Evolutionary conservation across 1,139 yeast genomes (phyloP).

Genomic region (Yamadazyma atmosphaerica): DNA sequence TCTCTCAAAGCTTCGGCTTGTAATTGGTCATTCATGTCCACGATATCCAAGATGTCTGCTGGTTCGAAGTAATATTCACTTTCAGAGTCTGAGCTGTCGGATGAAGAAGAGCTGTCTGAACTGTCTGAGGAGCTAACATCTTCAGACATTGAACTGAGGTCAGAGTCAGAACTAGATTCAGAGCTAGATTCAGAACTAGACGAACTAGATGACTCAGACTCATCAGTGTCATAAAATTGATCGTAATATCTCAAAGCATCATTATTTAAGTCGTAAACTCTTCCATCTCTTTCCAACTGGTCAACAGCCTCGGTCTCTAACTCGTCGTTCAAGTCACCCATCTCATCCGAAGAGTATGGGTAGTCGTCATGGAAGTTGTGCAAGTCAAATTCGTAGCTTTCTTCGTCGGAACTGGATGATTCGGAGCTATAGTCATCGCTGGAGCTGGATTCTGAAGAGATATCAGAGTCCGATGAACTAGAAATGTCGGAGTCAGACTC

Average conservation of each 20-base stretch:
- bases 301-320: conserved; percentile 37
- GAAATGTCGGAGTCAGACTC: conserved; percentile 5
- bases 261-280: conserved; percentile 40
- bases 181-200: conserved; percentile 5
- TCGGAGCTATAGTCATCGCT: conserved; percentile 4
- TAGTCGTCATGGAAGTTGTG: conserved; percentile 14
- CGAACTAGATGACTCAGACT: not conserved
- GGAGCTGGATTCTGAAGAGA: conserved; percentile 12
- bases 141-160: not conserved
- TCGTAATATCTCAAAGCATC: conserved; percentile 43
- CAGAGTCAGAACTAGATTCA: not conserved
- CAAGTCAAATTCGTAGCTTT: conserved; percentile 18
- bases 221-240: conserved; percentile 7
- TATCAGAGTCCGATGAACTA: conserved; percentile 11
- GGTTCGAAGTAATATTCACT: conserved; percentile 24
- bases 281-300: conserved; percentile 35
- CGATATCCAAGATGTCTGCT: conserved; percentile 32
- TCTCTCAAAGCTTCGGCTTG: conserved; percentile 31
- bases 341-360: conserved; percentile 14
- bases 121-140: not conserved
- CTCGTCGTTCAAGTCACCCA: conserved; percentile 39
- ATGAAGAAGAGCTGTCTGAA: conserved; percentile 5
- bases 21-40: conserved; percentile 37
- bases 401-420: conserved; percentile 10
- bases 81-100: conserved; percentile 12